Evolutionary conservation across 1,284 basidiomycete genomes (phyloP), one percentile per base, ranked within the genome.

Genomic region (Cerrena zonata): DNA sequence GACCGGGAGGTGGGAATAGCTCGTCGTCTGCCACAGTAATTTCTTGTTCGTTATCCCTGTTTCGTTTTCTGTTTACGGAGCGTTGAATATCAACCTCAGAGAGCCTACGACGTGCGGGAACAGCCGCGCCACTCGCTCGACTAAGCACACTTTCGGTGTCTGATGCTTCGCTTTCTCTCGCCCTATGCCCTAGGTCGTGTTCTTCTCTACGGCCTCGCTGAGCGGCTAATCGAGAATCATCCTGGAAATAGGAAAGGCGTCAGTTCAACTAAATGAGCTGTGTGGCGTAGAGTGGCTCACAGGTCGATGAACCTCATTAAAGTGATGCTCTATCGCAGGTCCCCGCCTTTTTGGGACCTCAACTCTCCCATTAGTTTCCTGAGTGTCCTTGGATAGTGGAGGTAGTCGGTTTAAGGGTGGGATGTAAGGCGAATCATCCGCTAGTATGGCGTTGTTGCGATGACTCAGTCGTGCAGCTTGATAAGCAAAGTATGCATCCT

Each of bases 401-500:
- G 30, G 30, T 34, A 7, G 7, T 34, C 30, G 27, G 13, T 12
- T n/a, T 12, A 38, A 36, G 7, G 53, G 49, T 13, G 61, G 57
- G 22, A 56, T 41, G 47, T 57, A 60, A 7, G 61, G 57, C 3
- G 56, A 19, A 50, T 63, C 60, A 51, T 60, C 58, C 21, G 53
- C 54, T 48, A 57, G 26, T 38, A 57, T 61, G 52, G 60, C 56
- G 45, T 53, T 43, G 10, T 39, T 50, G 39, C 51, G 50, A 26
- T 53, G 45, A 43, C 49, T n/a, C 27, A 48, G 56, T 52, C 50
- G 23, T 37, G 50, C 51, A 43, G 45, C 45, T 48, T 50, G 54
- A 37, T 45, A 48, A 48, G 53, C 41, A 42, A 50, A 47, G 49
- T 53, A 52, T 43, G 58, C 50, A 22, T 40, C 48, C 47, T 48